Conservation (phyloP, 768 basidiomycete species). For the Podaxis sp. region DNA sequence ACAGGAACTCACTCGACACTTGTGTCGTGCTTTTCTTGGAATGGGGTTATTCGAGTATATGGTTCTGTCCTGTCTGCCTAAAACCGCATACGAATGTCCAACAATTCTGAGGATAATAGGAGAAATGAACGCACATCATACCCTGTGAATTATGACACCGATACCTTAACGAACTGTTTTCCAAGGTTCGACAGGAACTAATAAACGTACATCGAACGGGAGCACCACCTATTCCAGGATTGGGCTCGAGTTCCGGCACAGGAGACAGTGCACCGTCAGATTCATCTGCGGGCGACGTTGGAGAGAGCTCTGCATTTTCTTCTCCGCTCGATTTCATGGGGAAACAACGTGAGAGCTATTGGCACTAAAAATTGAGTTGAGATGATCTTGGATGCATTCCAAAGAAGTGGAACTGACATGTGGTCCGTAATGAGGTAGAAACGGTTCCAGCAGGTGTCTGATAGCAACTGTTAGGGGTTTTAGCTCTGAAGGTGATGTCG, state of each 20-base stretch:
- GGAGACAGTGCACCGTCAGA: conserved; percentile 51
- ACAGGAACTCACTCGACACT: conserved; percentile 64
- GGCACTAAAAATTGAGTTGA: background rate
- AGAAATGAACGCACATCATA: conserved; percentile 65
- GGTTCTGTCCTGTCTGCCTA: conserved; percentile 82
- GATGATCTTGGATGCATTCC: background rate
- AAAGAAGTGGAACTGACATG: background rate
- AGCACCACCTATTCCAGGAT: conserved; percentile 65
- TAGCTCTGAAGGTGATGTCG: background rate
- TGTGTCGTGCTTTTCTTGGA: conserved; percentile 80
- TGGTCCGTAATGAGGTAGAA: background rate
- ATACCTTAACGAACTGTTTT: background rate
- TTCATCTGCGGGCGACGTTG: conserved; percentile 54
- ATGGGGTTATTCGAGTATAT: conserved; percentile 79
- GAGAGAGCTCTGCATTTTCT: conserved; percentile 29
- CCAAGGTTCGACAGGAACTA: conserved; percentile 4
- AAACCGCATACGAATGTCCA: conserved; percentile 5
- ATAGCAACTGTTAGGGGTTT: background rate
- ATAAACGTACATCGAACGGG: conserved; percentile 75
- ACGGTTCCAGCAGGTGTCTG: no score
- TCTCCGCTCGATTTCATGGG: conserved; percentile 7
- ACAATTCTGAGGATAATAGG: conserved; percentile 18
- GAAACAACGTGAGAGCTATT: background rate
- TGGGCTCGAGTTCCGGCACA: conserved; percentile 55
- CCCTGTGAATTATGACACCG: conserved; percentile 42